Conservation (phyloP, 768 basidiomycete genomes). For the Megacollybia marginata region DNA sequence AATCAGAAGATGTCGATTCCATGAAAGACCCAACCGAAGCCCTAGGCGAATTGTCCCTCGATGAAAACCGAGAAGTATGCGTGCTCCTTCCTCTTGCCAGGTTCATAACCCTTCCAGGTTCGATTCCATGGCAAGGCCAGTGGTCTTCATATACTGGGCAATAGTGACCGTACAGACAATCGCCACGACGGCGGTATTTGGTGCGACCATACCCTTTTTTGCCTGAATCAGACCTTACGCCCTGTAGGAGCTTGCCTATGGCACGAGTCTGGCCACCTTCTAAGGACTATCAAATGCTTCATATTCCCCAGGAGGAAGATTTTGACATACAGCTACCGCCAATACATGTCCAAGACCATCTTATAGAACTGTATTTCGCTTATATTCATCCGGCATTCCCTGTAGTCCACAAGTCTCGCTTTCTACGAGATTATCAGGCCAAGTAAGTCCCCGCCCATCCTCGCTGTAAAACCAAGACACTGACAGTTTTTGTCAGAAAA, state of each 20-base stretch:
- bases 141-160: slow-evolving; percentile 68
- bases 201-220: slow-evolving; percentile 26
- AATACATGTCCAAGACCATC: slow-evolving; percentile 51
- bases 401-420: slow-evolving; percentile 65
- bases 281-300: slow-evolving; percentile 28
- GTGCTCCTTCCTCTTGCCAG: neutral
- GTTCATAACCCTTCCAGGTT: slow-evolving; percentile 38
- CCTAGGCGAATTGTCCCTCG: slow-evolving; percentile 65
- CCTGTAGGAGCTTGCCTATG: slow-evolving; percentile 61
- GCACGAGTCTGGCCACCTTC: slow-evolving; percentile 66
- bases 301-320: slow-evolving; percentile 34
- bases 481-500: slow-evolving; percentile 3
- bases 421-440: slow-evolving; percentile 54
- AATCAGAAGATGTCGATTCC: slow-evolving; percentile 26
- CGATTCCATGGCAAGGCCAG: slow-evolving; percentile 78
- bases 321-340: slow-evolving; percentile 51
- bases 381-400: slow-evolving; percentile 83
- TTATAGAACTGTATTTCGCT: slow-evolving; percentile 72
- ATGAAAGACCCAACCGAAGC: slow-evolving; percentile 42
- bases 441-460: slow-evolving; percentile 27
- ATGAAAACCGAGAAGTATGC: slow-evolving; percentile 66
- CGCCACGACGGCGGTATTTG: slow-evolving; percentile 65
- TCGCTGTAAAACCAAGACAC: neutral
- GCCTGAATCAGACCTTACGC: slow-evolving; percentile 8
- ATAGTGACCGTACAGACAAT: slow-evolving; percentile 57